These are phyloP conservation scores for Limnomonas spitsbergensis DNA, from an alignment of 139 green algal genomes.

Conservation along the genomic window DNA sequence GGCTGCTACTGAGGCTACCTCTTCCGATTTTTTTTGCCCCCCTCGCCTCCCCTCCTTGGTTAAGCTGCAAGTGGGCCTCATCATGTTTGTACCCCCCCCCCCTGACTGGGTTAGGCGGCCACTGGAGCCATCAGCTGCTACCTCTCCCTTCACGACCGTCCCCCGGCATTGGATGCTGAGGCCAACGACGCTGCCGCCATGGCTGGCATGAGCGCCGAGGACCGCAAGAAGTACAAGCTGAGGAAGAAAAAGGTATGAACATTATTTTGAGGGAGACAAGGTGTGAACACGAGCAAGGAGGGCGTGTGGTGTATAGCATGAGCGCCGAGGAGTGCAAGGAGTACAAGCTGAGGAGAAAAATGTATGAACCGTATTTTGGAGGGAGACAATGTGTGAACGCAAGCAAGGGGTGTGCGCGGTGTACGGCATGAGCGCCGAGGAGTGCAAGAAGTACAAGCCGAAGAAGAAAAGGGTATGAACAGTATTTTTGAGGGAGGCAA, in stretches of 20 bases:
- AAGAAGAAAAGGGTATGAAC: conserved; percentile 54
- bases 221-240: conserved; percentile 73
- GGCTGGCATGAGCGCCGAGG: conserved; percentile 66
- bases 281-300: conserved; percentile 23
- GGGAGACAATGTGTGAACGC: conserved; percentile 19
- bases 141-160: conserved; percentile 66
- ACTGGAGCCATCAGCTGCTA: conserved; percentile 69
- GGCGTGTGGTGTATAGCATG: conserved; percentile 72
- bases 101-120: conserved; percentile 75
- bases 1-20: too few relatives aligned
- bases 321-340: conserved; percentile 71
- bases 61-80: too few relatives aligned
- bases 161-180: conserved; percentile 15
- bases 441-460: conserved; percentile 73
- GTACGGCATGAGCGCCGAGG: conserved; percentile 66
- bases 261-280: neutral
- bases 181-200: conserved; percentile 56
- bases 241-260: conserved; percentile 54
- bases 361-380: conserved; percentile 27
- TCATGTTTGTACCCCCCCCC: too few relatives aligned
- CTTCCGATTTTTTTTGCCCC: too few relatives aligned
- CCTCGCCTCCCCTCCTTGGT: too few relatives aligned
- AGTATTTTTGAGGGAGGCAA: neutral
- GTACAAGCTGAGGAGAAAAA: conserved; percentile 63
- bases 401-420: too few relatives aligned